Conservation (phyloP, 2,329 filamentous ascomycete species). For the Curvularia spicifera region DNA sequence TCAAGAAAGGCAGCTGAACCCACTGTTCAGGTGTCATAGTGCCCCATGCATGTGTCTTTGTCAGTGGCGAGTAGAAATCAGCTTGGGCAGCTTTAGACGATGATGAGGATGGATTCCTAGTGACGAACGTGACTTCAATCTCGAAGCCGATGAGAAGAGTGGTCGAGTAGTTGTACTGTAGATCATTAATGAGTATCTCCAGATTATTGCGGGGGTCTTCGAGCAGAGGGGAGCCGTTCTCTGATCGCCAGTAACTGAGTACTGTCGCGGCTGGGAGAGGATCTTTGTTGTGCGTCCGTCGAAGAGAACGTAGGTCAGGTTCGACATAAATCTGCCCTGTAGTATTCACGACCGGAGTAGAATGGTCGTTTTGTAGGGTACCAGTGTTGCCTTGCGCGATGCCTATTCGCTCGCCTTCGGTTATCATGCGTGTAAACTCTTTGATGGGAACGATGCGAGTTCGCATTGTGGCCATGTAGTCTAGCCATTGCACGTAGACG, state of each 20-base stretch:
- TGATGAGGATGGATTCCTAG: slow-evolving; percentile 45
- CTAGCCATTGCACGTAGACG: slow-evolving; percentile 77
- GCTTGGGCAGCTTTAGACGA: slow-evolving; percentile 30
- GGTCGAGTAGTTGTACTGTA: slow-evolving; percentile 60
- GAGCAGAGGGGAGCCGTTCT: slow-evolving; percentile 58
- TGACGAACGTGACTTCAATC: slow-evolving; percentile 77
- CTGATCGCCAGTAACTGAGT: slow-evolving; percentile 69
- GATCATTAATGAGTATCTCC: slow-evolving; percentile 58
- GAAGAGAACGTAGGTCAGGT: slow-evolving; percentile 70
- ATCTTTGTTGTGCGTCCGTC: slow-evolving; percentile 56
- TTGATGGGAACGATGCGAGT: slow-evolving; percentile 70
- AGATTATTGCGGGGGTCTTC: slow-evolving; percentile 66
- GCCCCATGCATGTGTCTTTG: slow-evolving; percentile 73
- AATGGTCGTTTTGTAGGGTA: slow-evolving; percentile 70
- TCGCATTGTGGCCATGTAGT: slow-evolving; percentile 74
- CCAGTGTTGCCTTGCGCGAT: slow-evolving; percentile 70
- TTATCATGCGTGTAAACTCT: slow-evolving; percentile 49
- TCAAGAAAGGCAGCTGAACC: slow-evolving; percentile 65
- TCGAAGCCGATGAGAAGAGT: slow-evolving; percentile 77
- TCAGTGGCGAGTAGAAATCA: slow-evolving; percentile 55
- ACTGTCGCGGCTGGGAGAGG: slow-evolving; percentile 65
- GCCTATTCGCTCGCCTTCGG: slow-evolving; percentile 55
- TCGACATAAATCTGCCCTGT: slow-evolving; percentile 71
- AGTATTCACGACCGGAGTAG: slow-evolving; percentile 61
- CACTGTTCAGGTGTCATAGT: slow-evolving; percentile 68